A percentile compares a stretch with the other conserved stretches of the same genome.
Conservation (phyloP, 2,329 filamentous ascomycete species). For the Alternaria gansuensis region DNA sequence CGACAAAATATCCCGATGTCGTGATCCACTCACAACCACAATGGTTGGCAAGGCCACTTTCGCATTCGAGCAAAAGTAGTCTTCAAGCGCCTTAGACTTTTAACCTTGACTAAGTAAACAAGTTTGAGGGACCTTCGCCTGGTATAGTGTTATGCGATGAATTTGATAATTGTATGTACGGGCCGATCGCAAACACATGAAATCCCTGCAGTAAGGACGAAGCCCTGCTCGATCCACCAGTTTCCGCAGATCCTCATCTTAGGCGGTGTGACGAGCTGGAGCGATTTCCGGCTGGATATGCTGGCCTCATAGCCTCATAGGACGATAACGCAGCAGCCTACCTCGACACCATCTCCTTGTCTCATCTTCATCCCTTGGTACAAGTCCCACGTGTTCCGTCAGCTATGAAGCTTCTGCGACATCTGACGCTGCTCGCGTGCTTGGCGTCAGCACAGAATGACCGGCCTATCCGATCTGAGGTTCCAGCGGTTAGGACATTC, state of each 20-base stretch:
- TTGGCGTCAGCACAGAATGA: neutral
- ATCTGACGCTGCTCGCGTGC: neutral
- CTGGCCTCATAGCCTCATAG: neutral
- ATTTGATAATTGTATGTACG: neutral
- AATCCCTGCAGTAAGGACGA: neutral
- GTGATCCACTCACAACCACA: neutral
- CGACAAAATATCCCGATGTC: neutral
- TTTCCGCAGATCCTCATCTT: neutral
- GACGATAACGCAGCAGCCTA: neutral
- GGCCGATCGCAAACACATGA: neutral
- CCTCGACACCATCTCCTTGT: neutral
- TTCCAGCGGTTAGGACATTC: slow-evolving; percentile 21
- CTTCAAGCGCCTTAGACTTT: neutral
- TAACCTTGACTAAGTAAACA: neutral
- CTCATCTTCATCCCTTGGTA: neutral
- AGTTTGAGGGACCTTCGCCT: neutral
- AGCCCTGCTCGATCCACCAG: neutral
- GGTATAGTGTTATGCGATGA: neutral
- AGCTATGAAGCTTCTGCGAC: neutral
- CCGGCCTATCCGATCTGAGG: neutral
- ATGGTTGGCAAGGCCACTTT: neutral
- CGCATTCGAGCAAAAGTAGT: neutral
- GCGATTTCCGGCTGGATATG: neutral
- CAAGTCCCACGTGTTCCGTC: neutral
- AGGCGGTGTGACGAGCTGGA: neutral